These are phyloP conservation scores for Gliomastix tumulicola DNA, from an alignment of 2,329 filamentous ascomycete species.

Conservation along the genomic window DNA sequence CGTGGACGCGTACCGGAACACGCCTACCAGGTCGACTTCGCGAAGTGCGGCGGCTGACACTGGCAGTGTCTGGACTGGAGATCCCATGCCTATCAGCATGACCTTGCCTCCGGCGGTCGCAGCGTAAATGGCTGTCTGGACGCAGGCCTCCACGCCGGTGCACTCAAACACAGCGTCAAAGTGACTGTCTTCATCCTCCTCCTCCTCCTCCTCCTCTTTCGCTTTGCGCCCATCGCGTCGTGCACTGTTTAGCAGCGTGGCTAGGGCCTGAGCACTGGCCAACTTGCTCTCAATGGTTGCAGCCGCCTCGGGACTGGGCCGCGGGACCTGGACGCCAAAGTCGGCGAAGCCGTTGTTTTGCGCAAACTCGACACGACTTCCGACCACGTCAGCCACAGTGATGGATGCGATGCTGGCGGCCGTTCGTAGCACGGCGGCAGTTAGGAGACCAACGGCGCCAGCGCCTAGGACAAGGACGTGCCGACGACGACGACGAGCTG, in stretches of 20 bases:
- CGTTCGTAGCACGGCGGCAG: constrained; percentile 26
- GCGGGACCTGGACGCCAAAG: constrained; percentile 10
- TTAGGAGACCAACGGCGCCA: constrained; percentile 27
- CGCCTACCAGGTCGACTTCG: constrained; percentile 63
- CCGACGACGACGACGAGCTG: too few species aligned
- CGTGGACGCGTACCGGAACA: constrained; percentile 56
- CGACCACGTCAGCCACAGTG: constrained; percentile 14
- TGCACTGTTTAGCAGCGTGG: neutral
- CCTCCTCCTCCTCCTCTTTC: neutral
- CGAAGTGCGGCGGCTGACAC: constrained; percentile 61
- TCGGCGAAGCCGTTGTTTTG: constrained; percentile 19
- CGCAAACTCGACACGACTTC: constrained; percentile 26
- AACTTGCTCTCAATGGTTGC: neutral
- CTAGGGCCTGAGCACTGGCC: neutral
- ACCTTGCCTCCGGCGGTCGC: constrained; percentile 62
- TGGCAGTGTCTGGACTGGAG: constrained; percentile 61
- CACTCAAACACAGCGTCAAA: constrained; percentile 8
- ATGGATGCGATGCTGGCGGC: constrained; percentile 5
- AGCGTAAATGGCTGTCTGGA: constrained; percentile 12
- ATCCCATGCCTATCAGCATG: constrained; percentile 69
- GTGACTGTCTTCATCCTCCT: constrained; percentile 3
- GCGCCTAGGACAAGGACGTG: constrained; percentile 24
- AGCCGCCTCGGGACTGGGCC: constrained; percentile 2
- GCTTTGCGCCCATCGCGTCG: neutral
- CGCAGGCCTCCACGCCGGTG: constrained; percentile 8